Percentiles rank a stretch among this genome's conserved stretches.
Conservation (phyloP, 305 asterid genomes). For the Vinca major region DNA sequence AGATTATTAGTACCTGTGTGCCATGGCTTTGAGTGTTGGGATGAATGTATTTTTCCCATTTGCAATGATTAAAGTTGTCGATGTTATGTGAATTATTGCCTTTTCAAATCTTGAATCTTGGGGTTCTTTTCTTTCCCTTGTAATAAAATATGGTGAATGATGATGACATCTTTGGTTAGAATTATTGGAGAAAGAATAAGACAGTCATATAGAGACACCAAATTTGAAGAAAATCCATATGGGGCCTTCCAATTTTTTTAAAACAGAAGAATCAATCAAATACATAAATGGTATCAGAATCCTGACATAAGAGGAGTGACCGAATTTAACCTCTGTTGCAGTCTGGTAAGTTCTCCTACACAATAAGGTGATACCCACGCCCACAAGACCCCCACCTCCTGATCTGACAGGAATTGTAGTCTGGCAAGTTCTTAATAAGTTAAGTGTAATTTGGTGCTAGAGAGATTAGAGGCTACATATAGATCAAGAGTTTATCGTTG, state of each 20-base stretch:
- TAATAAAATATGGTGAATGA: conserved; percentile 8
- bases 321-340: background rate
- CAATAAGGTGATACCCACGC: no score
- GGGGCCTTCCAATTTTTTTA: conserved; percentile 11
- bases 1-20: no score
- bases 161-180: conserved; percentile 4
- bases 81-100: background rate
- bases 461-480: no score
- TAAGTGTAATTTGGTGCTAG: no score
- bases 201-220: background rate
- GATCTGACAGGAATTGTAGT: no score
- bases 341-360: no score
- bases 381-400: no score
- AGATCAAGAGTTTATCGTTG: no score
- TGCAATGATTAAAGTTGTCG: no score
- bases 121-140: background rate
- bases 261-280: background rate
- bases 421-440: no score
- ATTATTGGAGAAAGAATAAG: background rate
- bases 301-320: background rate
- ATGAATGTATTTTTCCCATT: conserved; percentile 5
- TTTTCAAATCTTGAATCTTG: conserved; percentile 4
- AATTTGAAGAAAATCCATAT: conserved; percentile 9
- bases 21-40: conserved; percentile 22
- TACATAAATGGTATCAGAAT: background rate